Evolutionary conservation across 2,329 filamentous ascomycete species (phyloP), one percentile per base, ranked within the genome.

Genomic region (Penicillium brevicompactum): DNA sequence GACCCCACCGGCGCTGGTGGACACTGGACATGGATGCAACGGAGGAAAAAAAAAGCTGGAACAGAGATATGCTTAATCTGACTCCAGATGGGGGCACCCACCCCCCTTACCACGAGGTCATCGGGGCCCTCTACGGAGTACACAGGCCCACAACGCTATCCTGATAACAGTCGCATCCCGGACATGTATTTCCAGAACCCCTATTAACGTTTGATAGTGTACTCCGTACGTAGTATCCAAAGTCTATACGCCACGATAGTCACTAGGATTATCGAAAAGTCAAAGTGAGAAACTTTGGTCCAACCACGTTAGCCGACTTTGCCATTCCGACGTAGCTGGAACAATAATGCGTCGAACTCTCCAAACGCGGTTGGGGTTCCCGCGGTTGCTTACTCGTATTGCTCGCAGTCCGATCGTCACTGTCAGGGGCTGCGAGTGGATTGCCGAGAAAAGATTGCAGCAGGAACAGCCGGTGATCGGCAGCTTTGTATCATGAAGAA

Each of bases 51-150:
- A 50, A 34, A 53, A 43, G 58, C 59, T 61, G 55, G 61, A 51
- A 62, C 55, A 52, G 56, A 65, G 62, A 66, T 66, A 66, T 66
- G 63, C 63, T 66, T 66, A 66, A 66, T 58, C 62, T 62, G 56
- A 66, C 63, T 63, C 60, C 63, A 64, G 56, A 61, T 59, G 56
- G 51, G 45, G 53, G 44, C 38, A 58, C 47, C 59, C 59, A 58
- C 50, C 51, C 52, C 52, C 53, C 46, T 51, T 51, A 42, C 48
- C 47, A 57, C 45, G 31, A 54, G 49, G 37, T 32, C 37, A 5
- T 42, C 34, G 34, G 32, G 11, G 32, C n/a, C 42, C 13, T 5
- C 14, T 51, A 27, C 24, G 24, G 8, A 8, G 8, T 27, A 48
- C 47, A 49, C 37, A 50, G 55, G 47, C 44, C 52, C 47, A 51